Evolutionary conservation across 2,329 filamentous ascomycete species (phyloP), one percentile per base, ranked within the genome.

Genomic region (Stromatinia cepivora): DNA sequence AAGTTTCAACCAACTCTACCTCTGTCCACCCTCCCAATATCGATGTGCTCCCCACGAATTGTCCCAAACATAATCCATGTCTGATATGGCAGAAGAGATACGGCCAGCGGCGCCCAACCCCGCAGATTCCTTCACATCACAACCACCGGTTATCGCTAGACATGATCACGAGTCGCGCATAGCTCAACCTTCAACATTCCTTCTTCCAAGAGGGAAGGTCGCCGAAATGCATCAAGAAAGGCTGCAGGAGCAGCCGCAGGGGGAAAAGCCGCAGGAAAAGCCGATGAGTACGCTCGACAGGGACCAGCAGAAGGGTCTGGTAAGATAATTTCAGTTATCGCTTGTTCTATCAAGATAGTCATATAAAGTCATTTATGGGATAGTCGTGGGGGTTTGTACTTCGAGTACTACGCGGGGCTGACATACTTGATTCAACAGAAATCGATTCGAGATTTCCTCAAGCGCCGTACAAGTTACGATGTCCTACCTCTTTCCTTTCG

Each of bases 391-490:
- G 59, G 57, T 42, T 42, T 63, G 53, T 53, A 31, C 62, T 58
- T 67, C 67, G 50, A 72, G 52, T 58, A 61, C 57, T 62, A 64
- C 54, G 69, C 73, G 61, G 75, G 74, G 75, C 77, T 78, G 74
- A 78, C 74, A 70, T 67, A 46, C 50, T 68, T 69, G 45, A 56
- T 45, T 56, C 25, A 50, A 71, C 81, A 97, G 94, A 90, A 90
- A 84, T 90, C 92, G 72, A 94, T 98, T 77, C 92, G 95, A 81
- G 92, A 97, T 76, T 99, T 99, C 82, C 89, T 99, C 79, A 97
- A 94, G 81, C 91, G 96, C 75, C 91, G 95, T 78, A 98, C 93
- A 48, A 97, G 94, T 80, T 99, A 99, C 84, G 95, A 99, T 82
- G 95, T 99, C 74, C 86, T 99, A 61, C 95, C 95, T 25, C 88